Conservation (phyloP, 2,329 filamentous ascomycete species). For the Cladophialophora bantiana region DNA sequence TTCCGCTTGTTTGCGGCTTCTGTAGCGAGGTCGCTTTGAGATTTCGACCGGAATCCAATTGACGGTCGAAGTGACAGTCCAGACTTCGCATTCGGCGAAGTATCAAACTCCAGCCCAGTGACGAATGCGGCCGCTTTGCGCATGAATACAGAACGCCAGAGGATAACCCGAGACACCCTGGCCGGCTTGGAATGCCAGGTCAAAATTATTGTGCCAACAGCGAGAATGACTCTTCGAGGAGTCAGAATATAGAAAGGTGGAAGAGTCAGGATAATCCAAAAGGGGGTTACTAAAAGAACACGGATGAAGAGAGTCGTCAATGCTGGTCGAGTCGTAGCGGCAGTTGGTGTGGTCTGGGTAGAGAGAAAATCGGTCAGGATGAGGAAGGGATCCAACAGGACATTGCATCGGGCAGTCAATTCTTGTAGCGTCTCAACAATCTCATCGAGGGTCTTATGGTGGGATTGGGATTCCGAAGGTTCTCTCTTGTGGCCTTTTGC, state of each 20-base stretch:
- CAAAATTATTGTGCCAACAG: constrained; percentile 82
- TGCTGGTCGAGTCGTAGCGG: constrained; percentile 87
- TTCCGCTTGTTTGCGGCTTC: constrained; percentile 55
- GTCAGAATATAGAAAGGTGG: constrained; percentile 86
- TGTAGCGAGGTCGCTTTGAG: constrained; percentile 54
- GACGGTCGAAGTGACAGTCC: constrained; percentile 41
- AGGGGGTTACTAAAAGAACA: constrained; percentile 82
- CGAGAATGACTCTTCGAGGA: constrained; percentile 80
- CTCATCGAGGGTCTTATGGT: constrained; percentile 93
- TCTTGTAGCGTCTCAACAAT: constrained; percentile 93
- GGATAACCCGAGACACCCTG: constrained; percentile 80
- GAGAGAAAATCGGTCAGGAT: constrained; percentile 92
- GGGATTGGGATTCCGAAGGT: constrained; percentile 66
- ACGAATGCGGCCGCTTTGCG: constrained; percentile 73
- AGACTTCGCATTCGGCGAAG: constrained; percentile 46
- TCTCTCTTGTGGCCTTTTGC: constrained; percentile 55
- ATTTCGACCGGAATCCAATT: constrained; percentile 41
- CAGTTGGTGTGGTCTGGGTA: constrained; percentile 87
- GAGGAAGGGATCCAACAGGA: constrained; percentile 86
- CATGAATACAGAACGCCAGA: constrained; percentile 85
- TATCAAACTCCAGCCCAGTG: constrained; percentile 78
- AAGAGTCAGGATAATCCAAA: constrained; percentile 84
- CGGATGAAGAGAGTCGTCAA: constrained; percentile 88
- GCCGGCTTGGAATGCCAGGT: constrained; percentile 93
- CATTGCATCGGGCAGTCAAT: constrained; percentile 90